A percentile compares a stretch with the other conserved stretches of the same genome.
These are phyloP conservation scores for Salix caprea DNA, from an alignment of 345 rosid genomes.

Conservation along the genomic window DNA sequence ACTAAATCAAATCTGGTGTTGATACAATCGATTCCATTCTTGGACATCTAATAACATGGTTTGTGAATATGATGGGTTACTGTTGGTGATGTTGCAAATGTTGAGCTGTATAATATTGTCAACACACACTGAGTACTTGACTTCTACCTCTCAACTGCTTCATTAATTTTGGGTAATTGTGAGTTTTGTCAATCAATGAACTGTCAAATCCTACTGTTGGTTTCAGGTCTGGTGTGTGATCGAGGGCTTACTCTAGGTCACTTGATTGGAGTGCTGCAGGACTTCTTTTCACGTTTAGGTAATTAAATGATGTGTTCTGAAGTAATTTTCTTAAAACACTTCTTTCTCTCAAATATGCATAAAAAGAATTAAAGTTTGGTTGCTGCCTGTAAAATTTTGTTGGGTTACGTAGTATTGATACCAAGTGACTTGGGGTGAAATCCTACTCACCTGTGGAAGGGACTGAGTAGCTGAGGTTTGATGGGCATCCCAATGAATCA, in stretches of 20 bases:
- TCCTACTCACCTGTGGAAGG: background rate
- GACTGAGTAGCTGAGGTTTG: background rate
- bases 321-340: background rate
- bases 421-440: background rate
- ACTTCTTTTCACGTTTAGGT: slow-evolving; percentile 92
- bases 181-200: background rate
- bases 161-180: background rate
- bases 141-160: background rate
- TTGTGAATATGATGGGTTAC: background rate
- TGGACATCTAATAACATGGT: background rate
- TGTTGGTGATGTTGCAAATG: background rate
- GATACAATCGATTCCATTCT: background rate
- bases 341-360: background rate
- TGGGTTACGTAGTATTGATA: background rate
- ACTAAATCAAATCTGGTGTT: background rate
- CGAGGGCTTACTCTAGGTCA: slow-evolving; percentile 91
- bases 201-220: slow-evolving; percentile 12
- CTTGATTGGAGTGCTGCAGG: slow-evolving; percentile 76
- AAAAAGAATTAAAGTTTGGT: background rate
- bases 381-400: background rate
- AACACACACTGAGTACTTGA: background rate
- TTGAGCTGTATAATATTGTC: background rate
- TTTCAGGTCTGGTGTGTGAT: slow-evolving; percentile 85
- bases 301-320: slow-evolving; percentile 5
- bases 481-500: background rate